These are phyloP conservation scores for Talaromyces sp. DNA, from an alignment of 2,329 filamentous ascomycete species.

Conservation along the genomic window DNA sequence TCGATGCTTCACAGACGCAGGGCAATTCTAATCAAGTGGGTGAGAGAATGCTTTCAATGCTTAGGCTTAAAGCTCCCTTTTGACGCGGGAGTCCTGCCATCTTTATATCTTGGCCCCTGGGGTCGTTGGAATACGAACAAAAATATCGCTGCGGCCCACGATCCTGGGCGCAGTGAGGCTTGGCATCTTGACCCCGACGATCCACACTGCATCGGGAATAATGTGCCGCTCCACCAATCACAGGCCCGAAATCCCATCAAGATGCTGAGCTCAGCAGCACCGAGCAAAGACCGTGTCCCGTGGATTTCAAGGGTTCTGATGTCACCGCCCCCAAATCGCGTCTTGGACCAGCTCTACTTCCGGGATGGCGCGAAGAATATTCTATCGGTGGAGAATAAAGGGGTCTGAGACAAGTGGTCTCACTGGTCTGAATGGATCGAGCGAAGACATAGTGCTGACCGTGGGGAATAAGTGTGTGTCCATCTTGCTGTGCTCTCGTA, in stretches of 20 bases:
- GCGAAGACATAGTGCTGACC: background rate
- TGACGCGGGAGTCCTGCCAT: background rate
- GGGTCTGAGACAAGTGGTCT: background rate
- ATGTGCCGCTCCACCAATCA: background rate
- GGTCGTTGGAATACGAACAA: background rate
- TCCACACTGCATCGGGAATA: background rate
- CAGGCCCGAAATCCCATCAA: background rate
- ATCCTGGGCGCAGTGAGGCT: conserved; percentile 1
- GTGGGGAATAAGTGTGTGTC: too few relatives aligned
- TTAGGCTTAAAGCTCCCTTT: background rate
- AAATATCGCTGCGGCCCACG: background rate
- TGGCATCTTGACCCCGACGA: background rate
- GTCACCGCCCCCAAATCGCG: conserved; percentile 13
- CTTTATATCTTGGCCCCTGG: background rate
- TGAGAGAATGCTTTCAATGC: too few relatives aligned
- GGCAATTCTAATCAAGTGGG: too few relatives aligned
- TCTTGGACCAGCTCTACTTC: background rate
- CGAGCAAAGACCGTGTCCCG: background rate
- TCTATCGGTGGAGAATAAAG: background rate
- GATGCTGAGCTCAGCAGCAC: background rate
- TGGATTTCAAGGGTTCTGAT: conserved; percentile 8
- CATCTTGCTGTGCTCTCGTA: too few relatives aligned
- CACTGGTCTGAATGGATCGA: background rate
- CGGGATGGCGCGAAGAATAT: background rate
- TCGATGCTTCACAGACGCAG: background rate